These are phyloP conservation scores for Trifolium fragiferum DNA, from an alignment of 306 rosid genomes.

Conservation along the genomic window DNA sequence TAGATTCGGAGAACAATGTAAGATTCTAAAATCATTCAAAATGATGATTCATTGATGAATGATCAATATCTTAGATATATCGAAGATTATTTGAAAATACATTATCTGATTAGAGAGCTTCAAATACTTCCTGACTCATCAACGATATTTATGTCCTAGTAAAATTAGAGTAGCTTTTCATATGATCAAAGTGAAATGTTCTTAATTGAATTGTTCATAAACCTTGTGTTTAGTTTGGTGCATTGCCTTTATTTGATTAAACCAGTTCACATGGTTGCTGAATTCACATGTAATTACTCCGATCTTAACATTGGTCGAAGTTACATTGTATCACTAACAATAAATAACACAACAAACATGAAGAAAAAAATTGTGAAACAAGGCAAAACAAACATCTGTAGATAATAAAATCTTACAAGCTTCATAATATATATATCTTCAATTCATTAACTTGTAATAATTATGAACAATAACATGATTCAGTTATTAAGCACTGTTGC, in stretches of 20 bases:
- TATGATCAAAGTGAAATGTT: no score
- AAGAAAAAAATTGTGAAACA: conserved; percentile 38
- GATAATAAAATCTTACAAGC: conserved; percentile 59
- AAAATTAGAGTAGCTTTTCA: no score
- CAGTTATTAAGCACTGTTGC: conserved; percentile 71
- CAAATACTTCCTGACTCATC: no score
- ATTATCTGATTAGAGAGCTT: neutral
- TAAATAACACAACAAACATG: conserved; percentile 38
- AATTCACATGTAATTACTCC: conserved; percentile 31
- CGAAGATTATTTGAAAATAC: neutral
- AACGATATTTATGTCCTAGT: no score
- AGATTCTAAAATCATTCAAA: conserved; percentile 37
- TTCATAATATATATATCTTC: conserved; percentile 13
- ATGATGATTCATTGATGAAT: conserved; percentile 9
- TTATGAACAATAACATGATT: conserved; percentile 34
- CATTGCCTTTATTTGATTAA: conserved; percentile 27
- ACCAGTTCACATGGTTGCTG: conserved; percentile 1
- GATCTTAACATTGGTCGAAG: conserved; percentile 39
- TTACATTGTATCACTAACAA: conserved; percentile 37
- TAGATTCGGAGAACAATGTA: conserved; percentile 52
- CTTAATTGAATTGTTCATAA: no score
- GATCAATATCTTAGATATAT: conserved; percentile 7
- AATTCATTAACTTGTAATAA: conserved; percentile 54
- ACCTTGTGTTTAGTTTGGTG: neutral
- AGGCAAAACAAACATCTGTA: conserved; percentile 47